Percentiles rank a stretch among this genome's conserved stretches.
Conservation (phyloP, 257 asterid genomes). For the Eucommia ulmoides region DNA sequence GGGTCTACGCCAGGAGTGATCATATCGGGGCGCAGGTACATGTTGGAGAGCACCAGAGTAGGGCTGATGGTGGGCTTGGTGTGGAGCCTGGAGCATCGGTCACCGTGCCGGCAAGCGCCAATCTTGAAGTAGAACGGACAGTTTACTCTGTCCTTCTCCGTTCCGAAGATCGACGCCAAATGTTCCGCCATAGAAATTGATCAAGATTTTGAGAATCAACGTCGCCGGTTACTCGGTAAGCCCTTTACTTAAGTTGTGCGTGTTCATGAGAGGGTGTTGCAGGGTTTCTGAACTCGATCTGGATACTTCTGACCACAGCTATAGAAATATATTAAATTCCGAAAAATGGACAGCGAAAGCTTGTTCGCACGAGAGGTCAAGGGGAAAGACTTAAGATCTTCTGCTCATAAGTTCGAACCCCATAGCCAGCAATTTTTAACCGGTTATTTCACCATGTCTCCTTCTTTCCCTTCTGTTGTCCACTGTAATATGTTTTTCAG, state of each 20-base stretch:
- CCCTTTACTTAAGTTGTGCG: not conserved
- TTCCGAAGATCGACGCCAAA: constrained; percentile 80
- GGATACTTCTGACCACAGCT: not conserved
- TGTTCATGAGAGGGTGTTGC: not conserved
- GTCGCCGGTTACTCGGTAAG: not conserved
- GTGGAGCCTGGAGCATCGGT: constrained; percentile 92
- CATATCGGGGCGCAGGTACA: constrained; percentile 94
- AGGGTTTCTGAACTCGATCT: not conserved
- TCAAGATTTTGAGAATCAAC: not conserved
- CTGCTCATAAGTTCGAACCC: constrained; percentile 32
- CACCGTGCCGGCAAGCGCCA: constrained; percentile 97
- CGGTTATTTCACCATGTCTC: too few relatives aligned
- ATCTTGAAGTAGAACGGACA: constrained; percentile 95
- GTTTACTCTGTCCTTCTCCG: constrained; percentile 89
- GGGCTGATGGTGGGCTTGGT: constrained; percentile 94
- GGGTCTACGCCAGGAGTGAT: constrained; percentile 96
- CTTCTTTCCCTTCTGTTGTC: too few relatives aligned
- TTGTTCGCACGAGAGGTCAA: constrained; percentile 2
- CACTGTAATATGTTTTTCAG: too few relatives aligned
- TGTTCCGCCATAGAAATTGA: constrained; percentile 61
- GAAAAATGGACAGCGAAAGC: too few relatives aligned
- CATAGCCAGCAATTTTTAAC: constrained; percentile 34
- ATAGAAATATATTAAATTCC: too few relatives aligned
- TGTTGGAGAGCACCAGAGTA: constrained; percentile 68
- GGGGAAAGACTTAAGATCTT: constrained; percentile 32